Evolutionary conservation across 2,329 filamentous ascomycete genomes (phyloP), one percentile per base, ranked within the genome.

Genomic region (Daldinia eschscholtzii): DNA sequence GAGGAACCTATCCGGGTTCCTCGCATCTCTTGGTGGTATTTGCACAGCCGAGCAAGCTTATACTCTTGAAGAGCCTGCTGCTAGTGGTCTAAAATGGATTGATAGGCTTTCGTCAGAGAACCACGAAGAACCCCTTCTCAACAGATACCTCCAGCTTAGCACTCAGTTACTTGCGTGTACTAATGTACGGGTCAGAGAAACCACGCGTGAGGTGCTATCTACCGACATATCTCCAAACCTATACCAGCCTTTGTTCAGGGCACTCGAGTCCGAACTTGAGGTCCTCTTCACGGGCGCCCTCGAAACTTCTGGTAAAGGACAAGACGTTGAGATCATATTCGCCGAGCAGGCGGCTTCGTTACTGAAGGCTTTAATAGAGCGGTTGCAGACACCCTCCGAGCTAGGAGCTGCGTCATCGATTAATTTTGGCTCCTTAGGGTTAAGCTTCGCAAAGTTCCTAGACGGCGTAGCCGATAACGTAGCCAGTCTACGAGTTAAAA

Each of bases 1-100:
- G 90, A 85, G 90, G 41, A 92, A 92, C 70, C 86, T 89, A 73
- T 91, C 89, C 1, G 90, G 90, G 0, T 91, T 92, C 70, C 81
- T 92, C 10, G 89, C 89, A 4, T 91, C 90, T 0, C 79, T 92
- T 4, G 89, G 89, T 13, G 89, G 90, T 2, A 86, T 89, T 61
- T 92, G 90, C 76, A 87, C 87, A 7, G 86, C 89, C 2, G 86
- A 88, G 64, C 86, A 89, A 74, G 82, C 85, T 56, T 81, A 84
- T 58, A 80, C 84, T 10, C 76, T 88, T 4, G 89, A 91, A 56
- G 89, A 91, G 60, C 82, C 87, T 15, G 80, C 84, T 15, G 79
- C 88, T 12, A 83, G 84, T 61, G 85, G 87, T 5, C 76, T 91
- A 39, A 83, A 84, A 70, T 92, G 90, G 90, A 91, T 91, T 68